Base-by-base conservation (phyloP, 495 filamentous ascomycete species). In the Bombardia bombarda region DNA sequence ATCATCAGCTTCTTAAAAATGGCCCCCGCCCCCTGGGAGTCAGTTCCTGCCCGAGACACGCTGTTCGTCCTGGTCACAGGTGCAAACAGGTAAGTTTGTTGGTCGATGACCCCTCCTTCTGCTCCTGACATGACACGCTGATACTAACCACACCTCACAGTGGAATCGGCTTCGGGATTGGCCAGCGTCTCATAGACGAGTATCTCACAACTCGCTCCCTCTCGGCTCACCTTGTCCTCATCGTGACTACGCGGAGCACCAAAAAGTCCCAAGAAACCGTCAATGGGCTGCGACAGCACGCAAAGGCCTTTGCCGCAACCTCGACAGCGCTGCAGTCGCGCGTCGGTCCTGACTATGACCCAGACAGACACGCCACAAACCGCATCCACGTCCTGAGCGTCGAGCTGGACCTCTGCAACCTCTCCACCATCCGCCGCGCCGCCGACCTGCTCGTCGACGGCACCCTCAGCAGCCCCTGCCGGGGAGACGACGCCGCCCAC, bases 101-200 rank as follows among this genome's bases (percentile, higher is more conserved):
- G n/a, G n/a, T n/a, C n/a, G n/a, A n/a, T n/a, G n/a, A n/a, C n/a
- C n/a, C n/a, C n/a, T 8, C 18, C 34, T 1, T 19, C 10, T 37
- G 34, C 34, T n/a, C 6, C 38, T 28, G 25, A 28, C 7, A 28
- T 6, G 6, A n/a, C n/a, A n/a, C 46, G 52, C 44, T 59, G 36
- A 43, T 28, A 39, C 49, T 30, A 3, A 33, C 8, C 7, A 7
- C 21, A 6, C 16, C 26, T 5, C 14, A 10, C 61, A 96, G 93
- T 62, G 92, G 92, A 36, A 81, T 98, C 43, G 92, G 92, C 30
- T 87, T 87, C 51, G 80, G 84, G 38, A 92, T 86, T 43, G 87
- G 86, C 53, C 76, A 80, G 46, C 89, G 93, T 45, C 74, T 97
- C 14, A 89, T 90, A 47, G 83, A 94, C 67, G 89, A 95, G 57